phyloP scores from a whole-genome alignment of 2,329 filamentous ascomycete species.

The Sclerotinia borealis region DNA sequence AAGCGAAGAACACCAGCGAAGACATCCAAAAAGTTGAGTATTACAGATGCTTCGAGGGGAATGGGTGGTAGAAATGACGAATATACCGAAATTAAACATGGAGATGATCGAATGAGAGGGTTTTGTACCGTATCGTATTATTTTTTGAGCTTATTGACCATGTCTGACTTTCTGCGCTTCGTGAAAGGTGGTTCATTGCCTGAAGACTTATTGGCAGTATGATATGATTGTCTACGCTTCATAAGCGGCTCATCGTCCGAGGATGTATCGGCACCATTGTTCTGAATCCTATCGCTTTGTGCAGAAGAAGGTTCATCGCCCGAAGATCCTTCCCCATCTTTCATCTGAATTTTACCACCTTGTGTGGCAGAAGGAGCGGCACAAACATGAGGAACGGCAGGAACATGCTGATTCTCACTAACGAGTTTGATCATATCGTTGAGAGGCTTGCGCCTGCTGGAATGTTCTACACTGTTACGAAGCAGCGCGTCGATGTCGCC shows the following conservation, averaged over 20 bases:
- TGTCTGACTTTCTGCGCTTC: background rate
- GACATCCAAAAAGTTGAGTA: no score
- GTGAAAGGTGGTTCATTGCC: background rate
- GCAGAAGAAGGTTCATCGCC: background rate
- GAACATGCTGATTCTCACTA: background rate
- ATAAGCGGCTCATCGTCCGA: background rate
- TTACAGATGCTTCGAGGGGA: background rate
- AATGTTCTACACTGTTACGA: background rate
- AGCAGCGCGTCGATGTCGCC: background rate
- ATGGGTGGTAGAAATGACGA: background rate
- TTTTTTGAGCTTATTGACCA: background rate
- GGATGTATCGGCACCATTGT: background rate
- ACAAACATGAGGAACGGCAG: background rate
- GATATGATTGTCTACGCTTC: background rate
- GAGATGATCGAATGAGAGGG: background rate
- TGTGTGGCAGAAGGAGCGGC: background rate
- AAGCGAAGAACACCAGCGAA: no score
- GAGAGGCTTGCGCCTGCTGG: background rate
- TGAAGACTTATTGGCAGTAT: background rate
- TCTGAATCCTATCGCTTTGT: background rate
- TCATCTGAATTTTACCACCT: background rate
- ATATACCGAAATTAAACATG: background rate
- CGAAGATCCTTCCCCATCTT: background rate
- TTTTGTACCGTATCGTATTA: background rate
- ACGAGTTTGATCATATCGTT: background rate